Base-by-base conservation (phyloP, 1,139 yeast genomes). In the Pichia kudriavzevii region DNA sequence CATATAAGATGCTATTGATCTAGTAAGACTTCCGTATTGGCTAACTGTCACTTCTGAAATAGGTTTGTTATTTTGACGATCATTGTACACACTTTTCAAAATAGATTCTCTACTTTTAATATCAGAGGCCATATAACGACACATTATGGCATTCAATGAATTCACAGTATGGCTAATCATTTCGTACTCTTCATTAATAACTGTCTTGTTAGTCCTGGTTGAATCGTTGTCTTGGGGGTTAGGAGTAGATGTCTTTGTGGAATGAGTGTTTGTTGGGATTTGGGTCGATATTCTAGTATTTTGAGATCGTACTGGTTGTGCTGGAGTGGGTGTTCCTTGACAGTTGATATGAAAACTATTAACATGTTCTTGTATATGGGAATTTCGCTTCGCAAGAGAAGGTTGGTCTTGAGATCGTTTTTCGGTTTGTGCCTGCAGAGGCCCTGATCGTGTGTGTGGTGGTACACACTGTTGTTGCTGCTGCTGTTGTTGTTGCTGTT, bases 21-120 rank as follows among this genome's bases (percentile, higher is more conserved):
- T 32, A 2, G 42, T 27, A n/a, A 30, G 21, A 31, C 31, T 34
- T 2, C 22, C 12, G 22, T 35, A 39, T 28, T 39, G 39, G 26
- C 33, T 22, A 7, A 18, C n/a, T 22, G 33, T 22, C 2, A 35
- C 20, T 4, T 30, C 28, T 7, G 39, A 35, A 9, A 36, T 24
- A 6, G 15, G 29, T 1, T 12, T 14, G 9, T 36, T 30, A 8
- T 25, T 16, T 13, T 27, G 6, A 4, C 24, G 27, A 9, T 33
- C n/a, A 7, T 19, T 14, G 25, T 23, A 22, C 11, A 34, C 33
- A 16, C 33, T 28, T 4, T 35, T 22, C 8, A 33, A 26, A 3
- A 39, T 24, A 13, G 24, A 11, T 5, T 28, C 28, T 28, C 39
- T 33, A 11, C 33, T 31, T n/a, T 36, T 25, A 13, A 33, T 13